These are phyloP conservation scores for Porcisia hertigi DNA, from an alignment of 208 protist species.

Conservation along the genomic window DNA sequence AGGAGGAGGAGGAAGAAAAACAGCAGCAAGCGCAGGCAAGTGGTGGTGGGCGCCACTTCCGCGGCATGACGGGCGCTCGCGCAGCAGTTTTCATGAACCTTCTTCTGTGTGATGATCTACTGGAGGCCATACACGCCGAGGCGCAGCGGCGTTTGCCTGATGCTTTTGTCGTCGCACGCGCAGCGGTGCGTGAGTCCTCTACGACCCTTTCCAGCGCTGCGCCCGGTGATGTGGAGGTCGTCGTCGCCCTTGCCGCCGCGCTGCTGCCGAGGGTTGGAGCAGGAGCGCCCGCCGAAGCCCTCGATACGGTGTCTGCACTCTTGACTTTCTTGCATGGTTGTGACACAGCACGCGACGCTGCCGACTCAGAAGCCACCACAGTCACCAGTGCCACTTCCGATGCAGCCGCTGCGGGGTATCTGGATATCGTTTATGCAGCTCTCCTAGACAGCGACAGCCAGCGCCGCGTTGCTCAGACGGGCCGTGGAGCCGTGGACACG, in stretches of 20 bases:
- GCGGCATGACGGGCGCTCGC: neutral
- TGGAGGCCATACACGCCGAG: constrained; percentile 14
- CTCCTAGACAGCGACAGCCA: constrained; percentile 14
- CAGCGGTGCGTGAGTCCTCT: constrained; percentile 22
- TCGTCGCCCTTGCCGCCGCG: constrained; percentile 24
- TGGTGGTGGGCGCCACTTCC: neutral
- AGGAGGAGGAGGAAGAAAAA: constrained; percentile 9
- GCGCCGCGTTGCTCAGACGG: constrained; percentile 6
- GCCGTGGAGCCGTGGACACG: constrained; percentile 23
- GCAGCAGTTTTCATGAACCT: constrained; percentile 1
- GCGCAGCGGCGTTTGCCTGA: constrained; percentile 24
- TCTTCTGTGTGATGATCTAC: constrained; percentile 16
- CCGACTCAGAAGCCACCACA: neutral
- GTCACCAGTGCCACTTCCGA: constrained; percentile 25
- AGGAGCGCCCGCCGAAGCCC: constrained; percentile 5
- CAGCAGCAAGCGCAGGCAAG: neutral
- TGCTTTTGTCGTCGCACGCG: constrained; percentile 13
- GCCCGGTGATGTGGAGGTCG: constrained; percentile 13
- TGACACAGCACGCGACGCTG: neutral
- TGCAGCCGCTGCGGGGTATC: constrained; percentile 28
- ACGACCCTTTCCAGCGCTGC: neutral
- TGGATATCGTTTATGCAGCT: constrained; percentile 19
- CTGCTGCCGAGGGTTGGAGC: constrained; percentile 18
- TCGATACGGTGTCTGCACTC: constrained; percentile 10
- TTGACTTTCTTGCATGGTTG: constrained; percentile 33